Conservation (phyloP, 2,329 filamentous ascomycete species). For the Trichoderma gracile region DNA sequence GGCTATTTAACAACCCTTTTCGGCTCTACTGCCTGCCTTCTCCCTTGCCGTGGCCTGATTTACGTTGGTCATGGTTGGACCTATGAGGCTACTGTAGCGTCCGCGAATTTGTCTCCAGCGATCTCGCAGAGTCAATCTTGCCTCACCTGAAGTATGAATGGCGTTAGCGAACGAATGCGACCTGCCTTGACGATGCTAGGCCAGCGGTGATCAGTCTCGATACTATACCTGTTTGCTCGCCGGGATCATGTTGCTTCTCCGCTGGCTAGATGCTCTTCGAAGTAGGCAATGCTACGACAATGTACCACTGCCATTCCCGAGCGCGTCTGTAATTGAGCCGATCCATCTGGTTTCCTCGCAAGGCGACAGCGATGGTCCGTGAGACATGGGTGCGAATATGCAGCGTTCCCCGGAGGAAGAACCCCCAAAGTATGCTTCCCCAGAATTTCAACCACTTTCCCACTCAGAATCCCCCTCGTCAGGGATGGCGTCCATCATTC, state of each 20-base stretch:
- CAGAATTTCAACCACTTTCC: slow-evolving; percentile 9
- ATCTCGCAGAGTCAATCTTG: slow-evolving; percentile 18
- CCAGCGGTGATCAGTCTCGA: background rate
- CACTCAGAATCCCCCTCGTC: background rate
- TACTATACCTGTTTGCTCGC: background rate
- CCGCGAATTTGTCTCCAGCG: background rate
- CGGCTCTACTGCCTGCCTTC: background rate
- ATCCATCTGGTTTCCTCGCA: slow-evolving; percentile 13
- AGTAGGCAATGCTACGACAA: background rate
- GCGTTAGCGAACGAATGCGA: slow-evolving; percentile 14
- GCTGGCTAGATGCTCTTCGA: background rate
- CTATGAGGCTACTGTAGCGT: slow-evolving; percentile 4
- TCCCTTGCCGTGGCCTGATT: background rate
- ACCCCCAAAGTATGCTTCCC: slow-evolving; percentile 19
- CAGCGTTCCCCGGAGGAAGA: background rate
- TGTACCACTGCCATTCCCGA: background rate
- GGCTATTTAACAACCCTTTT: slow-evolving; percentile 6
- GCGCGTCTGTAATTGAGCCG: slow-evolving; percentile 5
- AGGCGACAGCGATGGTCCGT: slow-evolving; percentile 19
- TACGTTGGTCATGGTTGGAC: background rate
- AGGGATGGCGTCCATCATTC: slow-evolving; percentile 9
- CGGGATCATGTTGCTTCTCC: background rate
- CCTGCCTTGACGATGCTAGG: slow-evolving; percentile 11
- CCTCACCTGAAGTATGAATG: slow-evolving; percentile 19
- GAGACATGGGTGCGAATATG: slow-evolving; percentile 13